A percentile compares a stretch with the other conserved stretches of the same genome.
phyloP scores from a whole-genome alignment of 257 asterid species.

The Fraxinus anomala region DNA sequence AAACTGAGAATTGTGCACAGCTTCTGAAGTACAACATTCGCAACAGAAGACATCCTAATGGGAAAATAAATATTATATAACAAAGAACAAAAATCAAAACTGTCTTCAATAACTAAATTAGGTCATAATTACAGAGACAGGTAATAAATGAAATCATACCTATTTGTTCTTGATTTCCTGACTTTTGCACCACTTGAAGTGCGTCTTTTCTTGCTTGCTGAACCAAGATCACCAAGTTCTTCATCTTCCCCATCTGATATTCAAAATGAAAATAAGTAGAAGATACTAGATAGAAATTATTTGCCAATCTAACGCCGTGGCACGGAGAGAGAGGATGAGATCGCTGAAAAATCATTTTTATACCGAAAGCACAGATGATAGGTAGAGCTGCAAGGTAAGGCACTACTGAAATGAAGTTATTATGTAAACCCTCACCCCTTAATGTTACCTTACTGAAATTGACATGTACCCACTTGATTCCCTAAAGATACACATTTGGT shows the following conservation, averaged over 20 bases:
- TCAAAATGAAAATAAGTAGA: slow-evolving; percentile 22
- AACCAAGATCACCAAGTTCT: slow-evolving; percentile 68
- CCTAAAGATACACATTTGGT: neutral
- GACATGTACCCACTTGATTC: neutral
- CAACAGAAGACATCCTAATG: slow-evolving; percentile 67
- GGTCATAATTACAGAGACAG: neutral
- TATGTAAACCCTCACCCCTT: neutral
- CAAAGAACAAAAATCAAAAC: slow-evolving; percentile 14
- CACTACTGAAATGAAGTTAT: slow-evolving; percentile 1
- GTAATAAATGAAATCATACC: slow-evolving; percentile 39
- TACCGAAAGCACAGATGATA: slow-evolving; percentile 2
- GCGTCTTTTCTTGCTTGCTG: slow-evolving; percentile 82
- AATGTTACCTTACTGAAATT: neutral
- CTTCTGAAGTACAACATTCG: slow-evolving; percentile 81
- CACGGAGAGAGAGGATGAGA: neutral
- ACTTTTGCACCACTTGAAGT: slow-evolving; percentile 56
- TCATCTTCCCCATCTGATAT: slow-evolving; percentile 76
- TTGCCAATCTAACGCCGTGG: neutral
- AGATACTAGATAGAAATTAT: slow-evolving; percentile 16
- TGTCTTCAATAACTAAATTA: neutral
- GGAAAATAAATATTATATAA: slow-evolving; percentile 25
- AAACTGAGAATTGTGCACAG: slow-evolving; percentile 86
- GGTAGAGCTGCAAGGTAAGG: slow-evolving; percentile 2
- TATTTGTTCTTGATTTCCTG: slow-evolving; percentile 66
- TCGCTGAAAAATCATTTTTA: neutral